Evolutionary conservation across 169 alveolate genomes (phyloP).

Genomic region (Eimeria acervulina): DNA sequence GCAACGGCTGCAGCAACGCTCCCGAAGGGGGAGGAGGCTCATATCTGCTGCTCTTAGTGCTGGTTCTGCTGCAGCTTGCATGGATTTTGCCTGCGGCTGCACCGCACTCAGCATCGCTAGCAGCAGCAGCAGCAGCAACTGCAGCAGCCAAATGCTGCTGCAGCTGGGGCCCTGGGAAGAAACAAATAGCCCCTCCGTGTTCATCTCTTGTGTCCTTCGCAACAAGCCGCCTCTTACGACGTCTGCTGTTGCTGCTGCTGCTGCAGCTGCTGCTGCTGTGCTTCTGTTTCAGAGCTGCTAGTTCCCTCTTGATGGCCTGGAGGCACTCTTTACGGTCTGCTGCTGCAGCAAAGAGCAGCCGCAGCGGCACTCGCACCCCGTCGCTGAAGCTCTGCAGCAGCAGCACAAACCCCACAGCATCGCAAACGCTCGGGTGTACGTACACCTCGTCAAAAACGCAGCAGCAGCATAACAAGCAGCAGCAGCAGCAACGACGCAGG

Average conservation of each 20-base stretch:
- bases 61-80: slow-evolving; percentile 1
- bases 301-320: neutral
- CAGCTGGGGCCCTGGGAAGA: slow-evolving; percentile 21
- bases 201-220: neutral
- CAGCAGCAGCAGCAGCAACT: slow-evolving; percentile 36
- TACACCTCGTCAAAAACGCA: neutral
- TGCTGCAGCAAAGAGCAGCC: slow-evolving; percentile 31
- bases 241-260: slow-evolving; percentile 33
- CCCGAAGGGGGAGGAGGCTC: neutral
- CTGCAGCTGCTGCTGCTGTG: slow-evolving; percentile 34
- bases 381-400: slow-evolving; percentile 21
- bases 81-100: neutral
- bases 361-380: neutral
- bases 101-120: neutral
- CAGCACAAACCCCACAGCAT: neutral
- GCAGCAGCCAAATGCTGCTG: slow-evolving; percentile 2
- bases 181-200: neutral
- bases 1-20: slow-evolving; percentile 31
- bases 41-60: neutral
- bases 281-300: neutral
- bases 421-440: neutral
- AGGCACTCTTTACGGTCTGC: neutral
- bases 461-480: neutral
- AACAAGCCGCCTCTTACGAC: neutral
- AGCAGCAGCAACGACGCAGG: neutral